Percentiles rank a stretch among this genome's conserved stretches.
Evolutionary conservation across 441 rosid species (phyloP).

Genomic region (Euphorbia celastroides): DNA sequence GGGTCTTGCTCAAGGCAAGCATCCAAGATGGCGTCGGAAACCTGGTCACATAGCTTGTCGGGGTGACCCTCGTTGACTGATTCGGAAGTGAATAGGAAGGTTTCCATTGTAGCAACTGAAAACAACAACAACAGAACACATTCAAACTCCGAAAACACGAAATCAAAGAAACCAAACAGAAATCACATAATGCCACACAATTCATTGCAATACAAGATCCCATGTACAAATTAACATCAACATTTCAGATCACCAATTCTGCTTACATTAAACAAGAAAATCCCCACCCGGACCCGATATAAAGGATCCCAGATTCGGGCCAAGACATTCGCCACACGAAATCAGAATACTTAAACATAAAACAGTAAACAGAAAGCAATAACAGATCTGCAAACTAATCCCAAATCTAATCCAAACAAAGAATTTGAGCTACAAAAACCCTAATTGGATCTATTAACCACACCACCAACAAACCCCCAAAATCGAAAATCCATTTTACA

Average conservation of each 20-base stretch:
- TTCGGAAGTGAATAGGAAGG: conserved; percentile 54
- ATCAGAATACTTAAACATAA: neutral
- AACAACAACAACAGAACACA: conserved; percentile 1
- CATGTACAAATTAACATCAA: neutral
- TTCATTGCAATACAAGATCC: neutral
- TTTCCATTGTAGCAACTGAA: conserved; percentile 34
- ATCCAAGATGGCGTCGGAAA: conserved; percentile 55
- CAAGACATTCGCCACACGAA: too few relatives aligned
- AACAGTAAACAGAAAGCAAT: neutral
- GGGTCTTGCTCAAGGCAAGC: conserved; percentile 61
- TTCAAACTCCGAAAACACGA: neutral
- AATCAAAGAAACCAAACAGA: neutral
- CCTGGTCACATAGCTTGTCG: conserved; percentile 59
- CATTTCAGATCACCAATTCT: too few relatives aligned
- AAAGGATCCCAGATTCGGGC: too few relatives aligned
- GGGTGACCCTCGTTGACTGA: conserved; percentile 71
- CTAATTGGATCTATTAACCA: neutral
- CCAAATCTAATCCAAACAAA: neutral
- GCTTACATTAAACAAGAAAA: too few relatives aligned
- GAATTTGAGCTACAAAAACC: neutral
- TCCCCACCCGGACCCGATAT: too few relatives aligned
- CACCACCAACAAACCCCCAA: neutral
- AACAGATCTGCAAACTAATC: neutral
- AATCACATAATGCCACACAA: neutral
- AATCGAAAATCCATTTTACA: neutral